phyloP scores from a whole-genome alignment of 345 rosid genomes.

The Luvunga scandens region DNA sequence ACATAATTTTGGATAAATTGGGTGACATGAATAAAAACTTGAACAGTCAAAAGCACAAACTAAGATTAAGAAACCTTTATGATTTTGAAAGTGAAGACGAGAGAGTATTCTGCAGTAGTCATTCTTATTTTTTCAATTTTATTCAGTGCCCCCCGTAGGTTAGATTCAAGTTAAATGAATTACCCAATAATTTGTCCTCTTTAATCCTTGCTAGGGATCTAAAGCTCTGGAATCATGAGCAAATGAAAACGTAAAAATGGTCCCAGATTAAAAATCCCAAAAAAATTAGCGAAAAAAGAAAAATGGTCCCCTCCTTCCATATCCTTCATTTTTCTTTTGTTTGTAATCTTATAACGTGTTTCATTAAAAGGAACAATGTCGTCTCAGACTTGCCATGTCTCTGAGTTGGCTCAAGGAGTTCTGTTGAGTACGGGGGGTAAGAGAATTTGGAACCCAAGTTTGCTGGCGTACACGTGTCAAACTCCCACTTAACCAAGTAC shows the following conservation, averaged over 20 bases:
- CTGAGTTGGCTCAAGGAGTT: conserved; percentile 20
- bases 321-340: not conserved
- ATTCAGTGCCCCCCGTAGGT: no score
- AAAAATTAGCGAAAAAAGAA: not conserved
- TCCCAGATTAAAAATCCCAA: conserved; percentile 6
- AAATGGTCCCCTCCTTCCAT: conserved; percentile 35
- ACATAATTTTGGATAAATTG: no score
- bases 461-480: conserved; percentile 34
- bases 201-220: not conserved
- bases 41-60: no score
- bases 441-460: conserved; percentile 12
- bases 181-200: not conserved
- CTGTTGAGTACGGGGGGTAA: conserved; percentile 24
- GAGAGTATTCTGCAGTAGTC: not conserved
- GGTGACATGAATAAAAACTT: no score
- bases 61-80: no score
- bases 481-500: conserved; percentile 26
- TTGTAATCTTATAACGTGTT: conserved; percentile 29
- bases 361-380: conserved; percentile 48
- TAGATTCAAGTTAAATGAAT: not conserved
- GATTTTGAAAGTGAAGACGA: no score
- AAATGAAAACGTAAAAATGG: conserved; percentile 4
- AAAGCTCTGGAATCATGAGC: not conserved
- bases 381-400: conserved; percentile 23
- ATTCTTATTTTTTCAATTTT: not conserved